Base-by-base conservation (phyloP, 306 rosid genomes). In the Sindora glabra region DNA sequence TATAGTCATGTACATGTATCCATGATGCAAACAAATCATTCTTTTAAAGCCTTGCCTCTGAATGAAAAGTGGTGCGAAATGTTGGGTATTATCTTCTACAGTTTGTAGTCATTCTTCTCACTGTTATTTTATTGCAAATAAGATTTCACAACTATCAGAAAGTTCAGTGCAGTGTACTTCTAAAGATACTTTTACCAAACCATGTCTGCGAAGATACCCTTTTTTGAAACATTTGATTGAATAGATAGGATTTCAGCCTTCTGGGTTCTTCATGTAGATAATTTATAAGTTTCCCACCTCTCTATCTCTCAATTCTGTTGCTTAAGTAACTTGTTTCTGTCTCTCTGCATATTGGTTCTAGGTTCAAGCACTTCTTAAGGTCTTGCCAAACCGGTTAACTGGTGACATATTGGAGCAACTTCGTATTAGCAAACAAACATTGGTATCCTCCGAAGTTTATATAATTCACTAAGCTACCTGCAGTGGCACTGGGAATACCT, bases 371-470 rank as follows among this genome's bases (percentile, higher is more conserved):
- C 80, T 94, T 36, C 89, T 94, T 40, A 89, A 83, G 49, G 97
- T 87, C 27, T 75, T 94, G 69, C 99, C 99, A 5, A 94, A 84
- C 77, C 80, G 83, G 56, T 69, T 94, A 70, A 89, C 95, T 30
- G 99, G 91, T 24, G 89, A 86, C 30, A 61, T 79, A 78, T 77
- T 94, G 86, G 99, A 89, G 80, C 83, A 86, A 77, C 99, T 94
- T 75, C 97, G 99, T 27, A 86, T 72, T 50, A 94, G 99, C 95
- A 94, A 94, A 82, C 99, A 94, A 75, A 86, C 90, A 48, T 70
- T 94, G 97, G 99, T 92, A 83, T 24, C 52, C 29, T 51, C 40
- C 36, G 25, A 15, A 47, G 30, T 62, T 23, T 27, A 48, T 65
- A 25, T 52, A 1, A 48, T 33, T 37, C 38, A 52, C 41, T 59